A percentile compares a stretch with the other conserved stretches of the same genome.
Evolutionary conservation across 1,284 basidiomycete genomes (phyloP).

Genomic region (Cystobasidium slooffiae): DNA sequence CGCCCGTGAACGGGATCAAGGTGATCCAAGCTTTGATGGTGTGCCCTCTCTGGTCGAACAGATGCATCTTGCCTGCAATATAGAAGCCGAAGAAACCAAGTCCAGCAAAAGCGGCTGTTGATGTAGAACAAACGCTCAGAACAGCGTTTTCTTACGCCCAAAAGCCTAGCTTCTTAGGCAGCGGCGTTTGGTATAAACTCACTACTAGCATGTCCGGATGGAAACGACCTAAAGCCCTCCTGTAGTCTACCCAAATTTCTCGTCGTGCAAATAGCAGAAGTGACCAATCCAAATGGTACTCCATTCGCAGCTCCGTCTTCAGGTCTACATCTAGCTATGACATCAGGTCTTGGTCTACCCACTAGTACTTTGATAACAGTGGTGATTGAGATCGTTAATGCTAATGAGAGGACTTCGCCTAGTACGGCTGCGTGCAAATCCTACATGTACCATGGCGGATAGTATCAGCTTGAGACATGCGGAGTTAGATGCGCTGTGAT

Average conservation of each 20-base stretch:
- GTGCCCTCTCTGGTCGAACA: constrained; percentile 82
- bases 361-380: constrained; percentile 79
- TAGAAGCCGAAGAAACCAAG: constrained; percentile 88
- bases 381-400: constrained; percentile 78
- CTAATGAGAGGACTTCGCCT: constrained; percentile 63
- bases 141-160: neutral
- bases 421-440: constrained; percentile 78
- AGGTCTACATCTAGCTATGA: constrained; percentile 83
- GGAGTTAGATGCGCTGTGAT: too few species aligned
- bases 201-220: constrained; percentile 87
- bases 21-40: constrained; percentile 84
- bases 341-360: constrained; percentile 80
- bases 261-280: constrained; percentile 77
- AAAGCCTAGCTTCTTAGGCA: constrained; percentile 7
- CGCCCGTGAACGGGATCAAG: constrained; percentile 74
- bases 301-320: constrained; percentile 66
- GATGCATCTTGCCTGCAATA: constrained; percentile 85
- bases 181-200: constrained; percentile 54
- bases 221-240: constrained; percentile 93
- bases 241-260: constrained; percentile 65
- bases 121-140: constrained; percentile 14
- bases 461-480: too few species aligned
- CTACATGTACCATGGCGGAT: constrained; percentile 53
- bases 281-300: constrained; percentile 69
- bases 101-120: constrained; percentile 83